Base-by-base conservation (phyloP, 1,284 basidiomycete genomes). In the Sphagnurus paluster region DNA sequence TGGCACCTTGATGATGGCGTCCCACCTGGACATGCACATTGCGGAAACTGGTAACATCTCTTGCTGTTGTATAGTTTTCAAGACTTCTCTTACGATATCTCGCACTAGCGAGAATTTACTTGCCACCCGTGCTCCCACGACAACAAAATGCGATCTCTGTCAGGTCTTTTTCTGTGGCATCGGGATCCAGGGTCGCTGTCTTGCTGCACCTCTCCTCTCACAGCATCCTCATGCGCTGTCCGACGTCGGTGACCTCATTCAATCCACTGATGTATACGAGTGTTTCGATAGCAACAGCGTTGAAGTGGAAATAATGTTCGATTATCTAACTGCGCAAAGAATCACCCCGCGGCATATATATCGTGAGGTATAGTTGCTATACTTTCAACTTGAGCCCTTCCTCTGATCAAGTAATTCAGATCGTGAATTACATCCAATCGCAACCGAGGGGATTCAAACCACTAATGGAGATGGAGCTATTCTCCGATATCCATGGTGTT, bases 61-160 rank as follows among this genome's bases (percentile, higher is more conserved):
- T 39, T 39, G 48, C 33, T 37, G 34, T 32, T 38, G 17, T 14
- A 29, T 3, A 33, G 28, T 14, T 3, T 14, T 37, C 14, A 3
- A 24, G 2, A 35, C 13, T n/a, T 6, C 10, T 13, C n/a, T 26
- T n/a, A 16, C 24, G 26, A 3, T 14, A 25, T 36, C 11, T 23
- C n/a, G 3, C 4, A 9, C 6, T 48, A 87, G 86, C 57, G 88
- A 90, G 65, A 85, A 77, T 56, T 62, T 89, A 4, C 72, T 89
- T 20, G 84, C 86, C 19, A 64, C 83, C 1, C 70, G 66, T 23
- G 87, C 87, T 10, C 88, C 87, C 11, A 68, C 78, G 25, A 85
- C 87, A 10, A 77, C 84, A n/a, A 84, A 79, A 63, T 90, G 87
- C 57, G 87, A 90, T 59, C 77, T 90, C 50, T 90, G 87, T 55